These are phyloP conservation scores for Mycena polygramma DNA, from an alignment of 768 basidiomycete species.

Conservation along the genomic window DNA sequence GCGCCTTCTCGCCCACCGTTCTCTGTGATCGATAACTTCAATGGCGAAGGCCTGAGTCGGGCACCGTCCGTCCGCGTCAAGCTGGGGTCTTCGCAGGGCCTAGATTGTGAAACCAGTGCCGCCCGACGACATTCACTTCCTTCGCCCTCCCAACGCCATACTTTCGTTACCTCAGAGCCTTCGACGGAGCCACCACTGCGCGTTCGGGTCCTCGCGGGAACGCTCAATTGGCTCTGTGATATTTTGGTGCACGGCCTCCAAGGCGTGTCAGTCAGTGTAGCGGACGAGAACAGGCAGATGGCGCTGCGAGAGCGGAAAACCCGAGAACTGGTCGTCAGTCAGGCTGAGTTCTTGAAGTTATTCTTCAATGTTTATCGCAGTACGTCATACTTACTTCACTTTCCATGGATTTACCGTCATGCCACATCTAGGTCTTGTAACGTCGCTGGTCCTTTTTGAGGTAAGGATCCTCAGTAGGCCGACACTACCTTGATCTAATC, in stretches of 20 bases:
- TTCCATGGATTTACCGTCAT: no score
- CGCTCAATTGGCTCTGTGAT: conserved; percentile 78
- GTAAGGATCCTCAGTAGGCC: conserved; percentile 53
- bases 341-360: conserved; percentile 76
- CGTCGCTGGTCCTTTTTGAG: conserved; percentile 88
- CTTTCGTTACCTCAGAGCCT: conserved; percentile 69
- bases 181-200: conserved; percentile 80
- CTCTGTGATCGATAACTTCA: conserved; percentile 59
- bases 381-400: conserved; percentile 4
- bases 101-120: conserved; percentile 85
- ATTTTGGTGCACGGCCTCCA: conserved; percentile 83
- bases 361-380: conserved; percentile 91
- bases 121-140: conserved; percentile 84
- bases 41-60: conserved; percentile 64
- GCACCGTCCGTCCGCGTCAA: conserved; percentile 87
- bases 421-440: no score
- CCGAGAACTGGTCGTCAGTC: conserved; percentile 79
- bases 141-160: conserved; percentile 74
- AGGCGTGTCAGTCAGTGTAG: conserved; percentile 82
- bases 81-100: conserved; percentile 72
- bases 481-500: conserved; percentile 15
- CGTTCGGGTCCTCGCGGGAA: conserved; percentile 84
- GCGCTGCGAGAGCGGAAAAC: conserved; percentile 81
- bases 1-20: conserved; percentile 75
- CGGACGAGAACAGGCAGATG: conserved; percentile 91